Conservation (phyloP, 768 basidiomycete species). For the Suillus alpinus region DNA sequence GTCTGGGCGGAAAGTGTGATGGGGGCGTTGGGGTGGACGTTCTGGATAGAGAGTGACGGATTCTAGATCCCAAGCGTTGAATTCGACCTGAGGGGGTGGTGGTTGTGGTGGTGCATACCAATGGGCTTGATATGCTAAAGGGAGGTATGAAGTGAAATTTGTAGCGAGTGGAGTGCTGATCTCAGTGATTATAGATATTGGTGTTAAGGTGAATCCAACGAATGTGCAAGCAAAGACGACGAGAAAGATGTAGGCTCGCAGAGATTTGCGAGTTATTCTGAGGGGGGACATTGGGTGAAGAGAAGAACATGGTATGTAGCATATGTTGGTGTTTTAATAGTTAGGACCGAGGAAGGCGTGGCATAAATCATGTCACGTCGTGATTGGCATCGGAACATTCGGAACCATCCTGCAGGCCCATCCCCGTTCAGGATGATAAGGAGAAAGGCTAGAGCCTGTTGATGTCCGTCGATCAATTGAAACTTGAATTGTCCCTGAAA, state of each 20-base stretch:
- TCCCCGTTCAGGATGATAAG: too few relatives aligned
- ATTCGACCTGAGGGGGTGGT: too few relatives aligned
- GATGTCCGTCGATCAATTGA: too few relatives aligned
- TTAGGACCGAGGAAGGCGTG: too few relatives aligned
- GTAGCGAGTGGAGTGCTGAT: background rate
- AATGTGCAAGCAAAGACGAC: background rate
- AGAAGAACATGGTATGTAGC: too few relatives aligned
- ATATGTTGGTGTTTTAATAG: too few relatives aligned
- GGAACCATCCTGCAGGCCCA: too few relatives aligned
- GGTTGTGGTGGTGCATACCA: background rate
- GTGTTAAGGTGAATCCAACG: background rate
- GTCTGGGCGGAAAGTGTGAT: conserved; percentile 24
- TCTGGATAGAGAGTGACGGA: background rate
- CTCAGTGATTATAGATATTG: background rate
- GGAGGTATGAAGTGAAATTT: background rate
- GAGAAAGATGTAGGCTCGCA: background rate
- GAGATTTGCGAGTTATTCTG: background rate
- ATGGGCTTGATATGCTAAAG: background rate
- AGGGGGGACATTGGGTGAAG: background rate
- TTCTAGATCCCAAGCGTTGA: background rate
- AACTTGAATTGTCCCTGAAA: too few relatives aligned
- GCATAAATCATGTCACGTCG: too few relatives aligned
- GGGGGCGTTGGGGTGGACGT: background rate
- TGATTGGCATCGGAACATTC: too few relatives aligned
- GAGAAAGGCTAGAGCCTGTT: too few relatives aligned